phyloP scores from a whole-genome alignment of 1,284 basidiomycete genomes.

The Fomes fomentarius region DNA sequence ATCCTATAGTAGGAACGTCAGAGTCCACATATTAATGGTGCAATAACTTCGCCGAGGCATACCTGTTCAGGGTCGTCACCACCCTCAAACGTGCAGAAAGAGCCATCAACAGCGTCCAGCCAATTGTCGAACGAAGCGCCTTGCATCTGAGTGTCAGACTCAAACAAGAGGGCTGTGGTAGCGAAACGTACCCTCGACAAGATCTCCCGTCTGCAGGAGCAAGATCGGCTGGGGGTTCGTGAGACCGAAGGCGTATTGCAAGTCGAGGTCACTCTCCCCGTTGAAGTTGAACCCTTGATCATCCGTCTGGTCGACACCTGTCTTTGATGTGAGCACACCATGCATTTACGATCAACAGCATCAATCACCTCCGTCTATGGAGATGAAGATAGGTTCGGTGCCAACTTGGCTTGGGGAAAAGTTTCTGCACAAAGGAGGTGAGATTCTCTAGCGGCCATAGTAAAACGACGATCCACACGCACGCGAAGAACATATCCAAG shows the following conservation, averaged over 20 bases:
- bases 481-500: slow-evolving; percentile 47
- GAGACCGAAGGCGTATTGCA: slow-evolving; percentile 53
- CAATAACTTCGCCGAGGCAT: neutral
- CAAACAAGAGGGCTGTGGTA: neutral
- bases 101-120: slow-evolving; percentile 48
- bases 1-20: slow-evolving; percentile 37
- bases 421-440: slow-evolving; percentile 28
- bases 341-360: neutral
- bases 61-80: slow-evolving; percentile 52
- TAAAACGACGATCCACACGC: slow-evolving; percentile 16
- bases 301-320: slow-evolving; percentile 37
- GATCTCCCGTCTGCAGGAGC: slow-evolving; percentile 53
- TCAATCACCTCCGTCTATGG: slow-evolving; percentile 50
- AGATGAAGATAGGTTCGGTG: slow-evolving; percentile 44
- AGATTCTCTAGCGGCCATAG: neutral
- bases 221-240: slow-evolving; percentile 45
- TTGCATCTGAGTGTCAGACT: slow-evolving; percentile 11
- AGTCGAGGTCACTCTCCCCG: slow-evolving; percentile 58
- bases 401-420: slow-evolving; percentile 41
- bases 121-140: slow-evolving; percentile 50
- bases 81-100: slow-evolving; percentile 63
- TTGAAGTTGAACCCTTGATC: slow-evolving; percentile 44
- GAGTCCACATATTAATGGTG: too few species aligned
- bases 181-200: slow-evolving; percentile 38
- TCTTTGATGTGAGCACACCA: too few species aligned